Evolutionary conservation across 2,329 filamentous ascomycete species (phyloP).

Genomic region (Tolypocladium tundrense): DNA sequence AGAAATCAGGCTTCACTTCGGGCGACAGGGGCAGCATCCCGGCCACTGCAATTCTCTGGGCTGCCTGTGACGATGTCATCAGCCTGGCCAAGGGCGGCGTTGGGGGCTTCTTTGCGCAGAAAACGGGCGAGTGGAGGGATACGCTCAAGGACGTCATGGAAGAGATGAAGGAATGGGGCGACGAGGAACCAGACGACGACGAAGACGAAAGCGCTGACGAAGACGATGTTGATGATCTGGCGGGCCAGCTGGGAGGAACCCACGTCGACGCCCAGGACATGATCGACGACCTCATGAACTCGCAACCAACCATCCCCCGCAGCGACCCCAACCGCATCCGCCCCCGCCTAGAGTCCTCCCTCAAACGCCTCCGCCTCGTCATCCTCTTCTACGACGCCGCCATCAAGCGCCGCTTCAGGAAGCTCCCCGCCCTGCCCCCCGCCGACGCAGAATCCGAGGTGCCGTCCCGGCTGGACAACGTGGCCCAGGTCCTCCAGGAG

Average conservation of each 20-base stretch:
- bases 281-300: conserved; percentile 59
- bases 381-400: conserved; percentile 60
- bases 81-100: conserved; percentile 57
- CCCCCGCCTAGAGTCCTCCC: conserved; percentile 51
- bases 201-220: conserved; percentile 40
- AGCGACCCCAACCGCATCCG: conserved; percentile 55
- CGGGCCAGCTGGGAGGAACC: conserved; percentile 30
- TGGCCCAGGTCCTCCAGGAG: conserved; percentile 43
- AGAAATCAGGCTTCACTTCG: conserved; percentile 16
- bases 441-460: conserved; percentile 19
- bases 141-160: conserved; percentile 72
- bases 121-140: conserved; percentile 63
- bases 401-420: conserved; percentile 58
- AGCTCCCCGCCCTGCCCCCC: conserved; percentile 34
- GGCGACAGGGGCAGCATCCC: conserved; percentile 45
- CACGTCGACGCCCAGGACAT: conserved; percentile 40
- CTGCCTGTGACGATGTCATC: conserved; percentile 65
- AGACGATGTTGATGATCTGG: conserved; percentile 20
- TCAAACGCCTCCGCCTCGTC: conserved; percentile 57
- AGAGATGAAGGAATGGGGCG: conserved; percentile 81
- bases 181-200: conserved; percentile 56
- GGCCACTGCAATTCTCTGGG: conserved; percentile 72
- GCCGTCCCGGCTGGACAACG: conserved; percentile 40
- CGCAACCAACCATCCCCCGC: conserved; percentile 49
- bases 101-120: conserved; percentile 57